Evolutionary conservation across 2,329 filamentous ascomycete genomes (phyloP), one percentile per base, ranked within the genome.

Genomic region (Dothistroma septosporum): DNA sequence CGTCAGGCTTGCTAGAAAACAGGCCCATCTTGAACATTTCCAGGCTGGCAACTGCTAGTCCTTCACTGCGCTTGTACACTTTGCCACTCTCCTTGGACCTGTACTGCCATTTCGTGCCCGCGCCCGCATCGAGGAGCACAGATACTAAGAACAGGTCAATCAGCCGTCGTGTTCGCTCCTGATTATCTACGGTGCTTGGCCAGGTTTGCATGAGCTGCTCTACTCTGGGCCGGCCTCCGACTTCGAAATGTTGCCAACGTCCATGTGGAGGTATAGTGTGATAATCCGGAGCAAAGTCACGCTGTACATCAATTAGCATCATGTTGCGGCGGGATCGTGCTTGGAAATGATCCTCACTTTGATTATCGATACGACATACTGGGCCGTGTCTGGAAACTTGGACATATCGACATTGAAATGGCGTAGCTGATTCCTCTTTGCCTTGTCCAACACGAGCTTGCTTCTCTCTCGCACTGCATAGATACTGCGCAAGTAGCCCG

Each of bases 1-100:
- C 91, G 60, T 78, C 82, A 2, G 85, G 81, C 72, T 93, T 85
- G 75, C 92, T 90, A 66, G 92, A 96, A 78, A 97, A 97, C 35
- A 91, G 73, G 35, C 94, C 94, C 14, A 85, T 82, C 78, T 96
- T 96, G 83, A 96, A 97, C 92, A 97, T 96, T 68, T 97, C 92
- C 69, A 88, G 72, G 73, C 84, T 87, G 48, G 86, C 86, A 10
- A 89, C 87, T 9, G 92, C 92, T 58, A 97, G 82, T 9, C 92
- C 92, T 75, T 97, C 94, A 63, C 92, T 96, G 55, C 94, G 86
- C 56, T 86, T 83, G 76, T 93, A 97, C 46, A 89, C 76, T 64
- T 87, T 88, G 59, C 90, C 91, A 65, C 92, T 95, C 72, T 96
- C 92, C 64, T 87, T 87, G 73, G 91, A 96, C 79, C 90, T 94